phyloP scores from a whole-genome alignment of 768 basidiomycete genomes.

The Exsudoporus frostii region DNA sequence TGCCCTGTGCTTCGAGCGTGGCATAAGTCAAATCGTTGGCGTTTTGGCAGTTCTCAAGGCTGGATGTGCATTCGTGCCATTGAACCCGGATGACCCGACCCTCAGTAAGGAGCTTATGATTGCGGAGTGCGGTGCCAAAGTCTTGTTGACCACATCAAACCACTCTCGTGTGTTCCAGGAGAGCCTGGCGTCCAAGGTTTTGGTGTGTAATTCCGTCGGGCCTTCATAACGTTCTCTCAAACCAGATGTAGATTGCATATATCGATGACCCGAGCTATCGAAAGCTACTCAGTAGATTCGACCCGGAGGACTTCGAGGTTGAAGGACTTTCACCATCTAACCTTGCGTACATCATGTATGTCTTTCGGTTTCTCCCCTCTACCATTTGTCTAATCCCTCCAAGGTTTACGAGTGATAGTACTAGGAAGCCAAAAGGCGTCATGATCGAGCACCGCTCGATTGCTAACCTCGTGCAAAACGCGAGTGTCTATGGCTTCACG shows the following conservation, averaged over 20 bases:
- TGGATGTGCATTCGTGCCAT: conserved; percentile 24
- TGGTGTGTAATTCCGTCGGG: conserved; percentile 8
- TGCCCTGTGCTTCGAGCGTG: conserved; percentile 30
- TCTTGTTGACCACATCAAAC: conserved; percentile 26
- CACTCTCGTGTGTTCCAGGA: conserved; percentile 24
- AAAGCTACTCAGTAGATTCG: conserved; percentile 17
- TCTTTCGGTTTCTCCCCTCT: background rate
- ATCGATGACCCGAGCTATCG: conserved; percentile 30
- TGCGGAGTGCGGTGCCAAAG: conserved; percentile 24
- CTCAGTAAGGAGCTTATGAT: conserved; percentile 29
- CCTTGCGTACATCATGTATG: conserved; percentile 29
- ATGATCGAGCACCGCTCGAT: conserved; percentile 24
- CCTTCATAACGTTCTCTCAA: background rate
- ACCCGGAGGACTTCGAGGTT: conserved; percentile 17
- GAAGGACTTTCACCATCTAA: conserved; percentile 20
- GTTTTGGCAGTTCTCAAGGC: conserved; percentile 33
- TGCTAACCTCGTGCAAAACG: conserved; percentile 20
- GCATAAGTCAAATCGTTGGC: conserved; percentile 27
- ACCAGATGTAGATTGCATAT: conserved; percentile 19
- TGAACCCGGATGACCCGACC: conserved; percentile 30
- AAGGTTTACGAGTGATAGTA: conserved; percentile 24
- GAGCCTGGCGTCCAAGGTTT: conserved; percentile 20
- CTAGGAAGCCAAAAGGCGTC: conserved; percentile 24
- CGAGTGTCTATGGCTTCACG: conserved; percentile 20
- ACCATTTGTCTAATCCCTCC: background rate